phyloP scores from a whole-genome alignment of 2,329 filamentous ascomycete species.

The Fusarium succisae region DNA sequence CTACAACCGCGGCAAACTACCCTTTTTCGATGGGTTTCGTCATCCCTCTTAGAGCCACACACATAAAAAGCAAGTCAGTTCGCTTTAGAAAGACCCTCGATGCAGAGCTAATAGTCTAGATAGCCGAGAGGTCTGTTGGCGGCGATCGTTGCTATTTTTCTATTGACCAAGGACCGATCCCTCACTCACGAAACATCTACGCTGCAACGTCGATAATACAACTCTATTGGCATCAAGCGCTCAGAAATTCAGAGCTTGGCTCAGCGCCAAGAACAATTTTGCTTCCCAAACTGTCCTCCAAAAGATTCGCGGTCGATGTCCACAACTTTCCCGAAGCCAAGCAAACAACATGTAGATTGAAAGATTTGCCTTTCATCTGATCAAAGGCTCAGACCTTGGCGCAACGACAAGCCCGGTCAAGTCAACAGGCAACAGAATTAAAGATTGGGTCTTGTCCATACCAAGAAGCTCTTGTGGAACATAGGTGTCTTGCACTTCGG shows the following conservation, averaged over 20 bases:
- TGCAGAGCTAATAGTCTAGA: not conserved
- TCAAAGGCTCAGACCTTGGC: slow-evolving; percentile 1
- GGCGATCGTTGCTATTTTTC: not conserved
- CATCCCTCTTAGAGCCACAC: accelerated
- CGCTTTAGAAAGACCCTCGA: accelerated
- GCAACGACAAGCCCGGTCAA: not conserved
- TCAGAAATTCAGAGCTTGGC: accelerated
- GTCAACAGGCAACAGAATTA: slow-evolving; percentile 31
- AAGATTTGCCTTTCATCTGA: not conserved
- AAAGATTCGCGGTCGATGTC: not conserved
- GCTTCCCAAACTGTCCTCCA: accelerated
- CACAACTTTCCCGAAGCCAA: not conserved
- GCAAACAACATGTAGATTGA: not conserved
- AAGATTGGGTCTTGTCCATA: slow-evolving; percentile 18
- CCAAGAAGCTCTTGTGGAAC: not conserved
- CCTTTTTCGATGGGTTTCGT: not conserved
- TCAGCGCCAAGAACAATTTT: accelerated
- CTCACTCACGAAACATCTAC: not conserved
- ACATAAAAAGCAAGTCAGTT: accelerated
- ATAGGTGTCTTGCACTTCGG: not conserved
- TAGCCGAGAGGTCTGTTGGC: not conserved
- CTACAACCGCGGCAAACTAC: not conserved
- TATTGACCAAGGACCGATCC: too few species aligned
- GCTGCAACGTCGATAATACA: not conserved
- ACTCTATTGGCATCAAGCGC: not conserved